A percentile compares a stretch with the other conserved stretches of the same genome.
Evolutionary conservation across 192 early-diverging fungal species (phyloP).

Genomic region (Pilaira anomala): DNA sequence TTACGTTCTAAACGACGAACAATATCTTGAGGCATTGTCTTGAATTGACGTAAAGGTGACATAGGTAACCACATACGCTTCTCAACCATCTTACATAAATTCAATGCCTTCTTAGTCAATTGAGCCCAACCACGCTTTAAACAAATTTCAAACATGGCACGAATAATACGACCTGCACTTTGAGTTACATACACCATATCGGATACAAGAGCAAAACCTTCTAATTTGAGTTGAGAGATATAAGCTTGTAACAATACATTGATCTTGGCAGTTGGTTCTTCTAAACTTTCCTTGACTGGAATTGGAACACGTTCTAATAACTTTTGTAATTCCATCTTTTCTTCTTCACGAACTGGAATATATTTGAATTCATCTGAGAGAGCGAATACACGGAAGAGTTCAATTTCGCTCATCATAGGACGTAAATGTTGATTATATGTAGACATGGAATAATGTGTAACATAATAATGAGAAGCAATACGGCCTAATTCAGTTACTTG

Average conservation of each 20-base stretch:
- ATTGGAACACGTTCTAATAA: conserved; percentile 84
- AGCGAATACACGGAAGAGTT: conserved; percentile 85
- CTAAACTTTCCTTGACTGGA: conserved; percentile 89
- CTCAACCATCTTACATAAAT: conserved; percentile 98
- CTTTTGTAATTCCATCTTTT: conserved; percentile 75
- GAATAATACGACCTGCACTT: conserved; percentile 86
- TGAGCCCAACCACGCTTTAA: conserved; percentile 91
- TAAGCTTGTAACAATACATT: conserved; percentile 92
- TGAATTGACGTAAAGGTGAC: conserved; percentile 94
- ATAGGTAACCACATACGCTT: conserved; percentile 91
- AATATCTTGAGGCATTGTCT: conserved; percentile 70
- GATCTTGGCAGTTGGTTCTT: conserved; percentile 90
- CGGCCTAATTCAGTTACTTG: conserved; percentile 89
- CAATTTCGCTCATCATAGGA: conserved; percentile 91
- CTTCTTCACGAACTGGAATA: conserved; percentile 85
- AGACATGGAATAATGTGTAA: conserved; percentile 87
- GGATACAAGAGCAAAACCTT: conserved; percentile 94
- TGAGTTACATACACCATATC: conserved; percentile 99
- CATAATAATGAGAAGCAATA: conserved; percentile 96
- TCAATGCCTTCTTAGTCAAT: conserved; percentile 80
- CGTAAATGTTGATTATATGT: conserved; percentile 93
- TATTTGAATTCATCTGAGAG: conserved; percentile 91
- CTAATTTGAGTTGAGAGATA: conserved; percentile 90
- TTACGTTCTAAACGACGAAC: conserved; percentile 89
- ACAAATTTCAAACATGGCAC: conserved; percentile 97